Evolutionary conservation across 306 rosid genomes (phyloP).

Genomic region (Trifolium subterraneum): DNA sequence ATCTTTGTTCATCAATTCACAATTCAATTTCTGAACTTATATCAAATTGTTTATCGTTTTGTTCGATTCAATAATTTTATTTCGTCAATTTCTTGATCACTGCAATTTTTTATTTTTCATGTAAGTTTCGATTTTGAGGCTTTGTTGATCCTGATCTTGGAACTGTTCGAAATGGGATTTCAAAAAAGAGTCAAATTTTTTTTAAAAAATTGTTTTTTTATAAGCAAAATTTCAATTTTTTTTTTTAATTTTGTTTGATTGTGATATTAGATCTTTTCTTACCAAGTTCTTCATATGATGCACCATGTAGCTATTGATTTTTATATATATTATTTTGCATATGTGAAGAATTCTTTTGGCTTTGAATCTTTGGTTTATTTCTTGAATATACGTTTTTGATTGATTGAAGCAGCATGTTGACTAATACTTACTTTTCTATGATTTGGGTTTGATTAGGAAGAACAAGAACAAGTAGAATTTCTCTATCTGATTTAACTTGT

Average conservation of each 20-base stretch:
- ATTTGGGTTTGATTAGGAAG: slow-evolving; percentile 14
- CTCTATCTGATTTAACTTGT: slow-evolving; percentile 29
- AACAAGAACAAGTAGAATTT: slow-evolving; percentile 10
- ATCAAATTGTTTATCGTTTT: neutral
- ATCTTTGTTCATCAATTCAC: slow-evolving; percentile 2
- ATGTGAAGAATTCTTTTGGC: neutral
- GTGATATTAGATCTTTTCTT: slow-evolving; percentile 28
- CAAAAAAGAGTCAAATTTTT: neutral
- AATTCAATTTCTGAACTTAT: neutral
- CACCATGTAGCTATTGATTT: slow-evolving; percentile 6
- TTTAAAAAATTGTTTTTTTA: too few species aligned
- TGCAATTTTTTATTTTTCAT: neutral
- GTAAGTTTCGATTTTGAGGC: neutral
- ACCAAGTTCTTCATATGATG: neutral
- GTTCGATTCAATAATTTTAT: neutral
- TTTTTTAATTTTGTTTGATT: neutral
- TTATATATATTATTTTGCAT: neutral
- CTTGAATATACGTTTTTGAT: neutral
- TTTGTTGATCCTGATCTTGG: slow-evolving; percentile 20
- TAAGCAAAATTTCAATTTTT: neutral
- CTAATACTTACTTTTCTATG: slow-evolving; percentile 30
- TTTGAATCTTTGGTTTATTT: slow-evolving; percentile 3
- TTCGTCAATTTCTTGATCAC: neutral
- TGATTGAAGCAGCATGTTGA: slow-evolving; percentile 25
- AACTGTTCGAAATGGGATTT: slow-evolving; percentile 14